Conservation (phyloP, 768 basidiomycete genomes). For the Lanmaoa rubissima region DNA sequence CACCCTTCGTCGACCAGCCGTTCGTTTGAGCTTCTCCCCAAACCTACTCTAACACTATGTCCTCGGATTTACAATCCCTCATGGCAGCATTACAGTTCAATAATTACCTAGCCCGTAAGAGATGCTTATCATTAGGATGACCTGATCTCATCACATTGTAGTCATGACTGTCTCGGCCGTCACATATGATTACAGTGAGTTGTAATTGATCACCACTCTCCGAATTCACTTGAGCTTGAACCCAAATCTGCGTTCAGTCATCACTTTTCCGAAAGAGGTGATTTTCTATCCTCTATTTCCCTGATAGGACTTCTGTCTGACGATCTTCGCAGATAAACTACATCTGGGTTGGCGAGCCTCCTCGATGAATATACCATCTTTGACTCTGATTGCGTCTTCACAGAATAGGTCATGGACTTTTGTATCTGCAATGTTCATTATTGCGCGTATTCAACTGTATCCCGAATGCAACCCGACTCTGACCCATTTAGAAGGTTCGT, state of each 20-base stretch:
- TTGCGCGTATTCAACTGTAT: slow-evolving; percentile 12
- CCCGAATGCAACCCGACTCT: not conserved
- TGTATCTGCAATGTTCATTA: slow-evolving; percentile 10
- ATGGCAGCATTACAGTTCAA: slow-evolving; percentile 7
- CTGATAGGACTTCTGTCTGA: not conserved
- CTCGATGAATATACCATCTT: not conserved
- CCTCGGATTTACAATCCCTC: slow-evolving; percentile 5
- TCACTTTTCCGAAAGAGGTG: slow-evolving; percentile 20
- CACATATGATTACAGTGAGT: slow-evolving; percentile 23
- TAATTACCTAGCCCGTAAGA: slow-evolving; percentile 12
- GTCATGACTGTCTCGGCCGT: slow-evolving; percentile 11
- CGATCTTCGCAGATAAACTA: slow-evolving; percentile 4
- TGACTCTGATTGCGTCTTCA: not conserved
- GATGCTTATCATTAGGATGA: not conserved
- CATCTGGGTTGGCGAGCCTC: slow-evolving; percentile 18
- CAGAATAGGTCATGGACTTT: slow-evolving; percentile 19
- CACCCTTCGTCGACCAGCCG: not conserved
- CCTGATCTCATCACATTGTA: slow-evolving; percentile 5
- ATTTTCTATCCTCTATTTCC: not conserved
- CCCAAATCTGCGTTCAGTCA: slow-evolving; percentile 2
- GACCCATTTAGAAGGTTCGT: slow-evolving; percentile 14
- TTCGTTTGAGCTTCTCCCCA: too few species aligned
- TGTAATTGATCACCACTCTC: not conserved
- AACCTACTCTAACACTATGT: slow-evolving; percentile 3
- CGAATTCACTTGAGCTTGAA: not conserved